phyloP scores from a whole-genome alignment of 2,329 filamentous ascomycete genomes.

The Nemania sp. region DNA sequence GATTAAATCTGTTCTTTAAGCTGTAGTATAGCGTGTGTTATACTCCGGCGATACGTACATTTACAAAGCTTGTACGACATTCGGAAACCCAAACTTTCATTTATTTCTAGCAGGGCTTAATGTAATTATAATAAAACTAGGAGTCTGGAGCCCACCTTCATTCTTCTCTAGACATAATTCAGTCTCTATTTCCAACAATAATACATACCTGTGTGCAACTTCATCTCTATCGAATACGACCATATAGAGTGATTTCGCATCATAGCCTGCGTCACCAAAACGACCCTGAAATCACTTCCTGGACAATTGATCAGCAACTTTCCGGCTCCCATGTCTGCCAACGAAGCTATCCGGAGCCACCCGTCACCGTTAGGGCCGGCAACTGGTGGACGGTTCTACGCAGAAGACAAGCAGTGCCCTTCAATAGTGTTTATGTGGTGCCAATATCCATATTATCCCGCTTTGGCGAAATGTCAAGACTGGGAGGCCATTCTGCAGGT shows the following conservation, averaged over 20 bases:
- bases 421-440: slow-evolving; percentile 4
- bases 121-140: no score
- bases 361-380: slow-evolving; percentile 8
- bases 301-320: not conserved
- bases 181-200: not conserved
- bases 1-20: no score
- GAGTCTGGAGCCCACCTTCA: no score
- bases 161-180: no score
- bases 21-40: no score
- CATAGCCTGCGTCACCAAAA: not conserved
- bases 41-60: no score
- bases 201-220: not conserved
- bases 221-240: not conserved
- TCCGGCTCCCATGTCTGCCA: not conserved
- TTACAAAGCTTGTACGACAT: no score
- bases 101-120: no score
- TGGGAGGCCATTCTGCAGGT: slow-evolving; percentile 3
- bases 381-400: slow-evolving; percentile 8
- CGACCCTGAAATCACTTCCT: not conserved
- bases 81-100: no score
- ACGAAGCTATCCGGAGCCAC: not conserved
- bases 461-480: not conserved
- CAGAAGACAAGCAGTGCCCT: slow-evolving; percentile 1
- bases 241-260: not conserved
- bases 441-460: not conserved